phyloP scores from a whole-genome alignment of 768 basidiomycete genomes.

The Leccinum broughii region DNA sequence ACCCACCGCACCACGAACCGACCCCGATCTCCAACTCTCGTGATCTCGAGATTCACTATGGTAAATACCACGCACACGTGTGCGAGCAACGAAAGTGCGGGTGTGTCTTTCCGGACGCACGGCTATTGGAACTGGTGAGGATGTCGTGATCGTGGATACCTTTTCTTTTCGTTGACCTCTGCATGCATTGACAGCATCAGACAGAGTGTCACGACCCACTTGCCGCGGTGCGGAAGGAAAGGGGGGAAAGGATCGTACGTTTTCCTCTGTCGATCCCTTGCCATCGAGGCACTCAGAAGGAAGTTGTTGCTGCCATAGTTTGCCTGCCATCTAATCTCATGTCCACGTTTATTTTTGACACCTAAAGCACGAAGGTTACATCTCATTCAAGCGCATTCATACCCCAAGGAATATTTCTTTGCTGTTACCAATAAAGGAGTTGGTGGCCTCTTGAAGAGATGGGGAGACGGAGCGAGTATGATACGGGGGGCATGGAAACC shows the following conservation, averaged over 20 bases:
- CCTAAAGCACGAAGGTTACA: constrained; percentile 81
- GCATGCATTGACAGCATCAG: constrained; percentile 53
- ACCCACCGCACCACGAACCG: constrained; percentile 50
- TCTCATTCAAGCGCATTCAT: constrained; percentile 78
- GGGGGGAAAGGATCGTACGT: constrained; percentile 81
- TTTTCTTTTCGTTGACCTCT: constrained; percentile 3
- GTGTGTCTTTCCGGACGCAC: constrained; percentile 83
- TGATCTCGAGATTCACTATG: constrained; percentile 83
- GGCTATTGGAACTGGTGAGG: constrained; percentile 76
- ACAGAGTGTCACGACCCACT: constrained; percentile 89
- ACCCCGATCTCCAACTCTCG: constrained; percentile 63
- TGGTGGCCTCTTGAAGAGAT: constrained; percentile 72
- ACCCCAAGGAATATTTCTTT: constrained; percentile 90
- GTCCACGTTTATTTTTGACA: constrained; percentile 59
- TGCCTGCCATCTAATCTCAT: constrained; percentile 69
- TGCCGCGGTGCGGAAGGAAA: constrained; percentile 70
- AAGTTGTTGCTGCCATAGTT: constrained; percentile 49
- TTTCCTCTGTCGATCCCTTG: constrained; percentile 16
- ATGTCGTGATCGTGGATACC: not conserved
- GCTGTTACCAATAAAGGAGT: constrained; percentile 90
- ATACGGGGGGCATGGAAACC: constrained; percentile 72
- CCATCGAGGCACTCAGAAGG: constrained; percentile 2
- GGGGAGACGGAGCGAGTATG: constrained; percentile 85
- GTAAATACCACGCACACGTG: constrained; percentile 80
- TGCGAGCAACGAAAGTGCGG: constrained; percentile 69